Conservation (phyloP, 1,284 basidiomycete species). For the Naganishia albida region DNA sequence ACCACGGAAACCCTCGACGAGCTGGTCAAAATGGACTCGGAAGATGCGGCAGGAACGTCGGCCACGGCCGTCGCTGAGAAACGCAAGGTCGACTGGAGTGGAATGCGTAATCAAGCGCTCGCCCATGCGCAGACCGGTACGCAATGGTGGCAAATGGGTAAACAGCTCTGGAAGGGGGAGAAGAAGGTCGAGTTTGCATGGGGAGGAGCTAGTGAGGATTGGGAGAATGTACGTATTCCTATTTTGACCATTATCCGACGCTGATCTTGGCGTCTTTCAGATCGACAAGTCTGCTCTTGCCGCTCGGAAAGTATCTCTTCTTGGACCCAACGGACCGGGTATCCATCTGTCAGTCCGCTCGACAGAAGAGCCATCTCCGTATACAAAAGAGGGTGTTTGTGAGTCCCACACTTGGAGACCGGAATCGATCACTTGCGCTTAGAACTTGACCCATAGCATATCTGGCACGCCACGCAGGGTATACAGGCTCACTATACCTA, state of each 20-base stretch:
- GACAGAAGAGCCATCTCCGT: constrained; percentile 13
- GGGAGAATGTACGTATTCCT: constrained; percentile 16
- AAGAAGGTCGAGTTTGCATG: constrained; percentile 25
- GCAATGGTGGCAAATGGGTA: constrained; percentile 28
- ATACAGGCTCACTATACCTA: constrained; percentile 19
- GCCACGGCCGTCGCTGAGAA: not conserved
- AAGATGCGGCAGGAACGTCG: not conserved
- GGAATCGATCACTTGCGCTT: not conserved
- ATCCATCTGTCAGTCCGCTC: constrained; percentile 23
- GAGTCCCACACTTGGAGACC: not conserved
- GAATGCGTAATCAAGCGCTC: constrained; percentile 27
- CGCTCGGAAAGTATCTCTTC: constrained; percentile 6
- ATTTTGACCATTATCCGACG: not conserved
- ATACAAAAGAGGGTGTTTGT: constrained; percentile 22
- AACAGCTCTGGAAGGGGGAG: constrained; percentile 25
- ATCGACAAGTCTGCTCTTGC: constrained; percentile 22
- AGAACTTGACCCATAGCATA: not conserved
- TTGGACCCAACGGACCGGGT: constrained; percentile 15
- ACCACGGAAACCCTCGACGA: constrained; percentile 16
- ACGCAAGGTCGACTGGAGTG: constrained; percentile 26
- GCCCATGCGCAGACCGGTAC: constrained; percentile 14
- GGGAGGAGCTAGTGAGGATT: constrained; percentile 16
- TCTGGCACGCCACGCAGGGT: constrained; percentile 20
- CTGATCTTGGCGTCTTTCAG: not conserved
- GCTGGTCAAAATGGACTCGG: constrained; percentile 6